Evolutionary conservation across 768 basidiomycete species (phyloP), one percentile per base, ranked within the genome.

Genomic region (Cubamyces sp.): DNA sequence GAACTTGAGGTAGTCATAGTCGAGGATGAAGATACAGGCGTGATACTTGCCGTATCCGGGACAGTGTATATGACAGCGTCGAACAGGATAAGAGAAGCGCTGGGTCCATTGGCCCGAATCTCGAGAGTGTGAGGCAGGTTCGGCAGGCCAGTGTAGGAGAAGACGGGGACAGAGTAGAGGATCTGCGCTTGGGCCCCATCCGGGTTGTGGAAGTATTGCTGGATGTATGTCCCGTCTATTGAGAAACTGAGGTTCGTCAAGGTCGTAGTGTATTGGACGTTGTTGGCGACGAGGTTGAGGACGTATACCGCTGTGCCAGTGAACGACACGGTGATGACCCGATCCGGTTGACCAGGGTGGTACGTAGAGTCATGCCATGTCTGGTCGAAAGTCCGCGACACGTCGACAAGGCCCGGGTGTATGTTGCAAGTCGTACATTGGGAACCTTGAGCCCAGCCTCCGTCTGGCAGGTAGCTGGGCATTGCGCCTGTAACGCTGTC

Each of bases 311-410:
- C 60, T 3, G 56, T 58, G 3, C 64, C 64, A 11, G 40, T 18
- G 54, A 57, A 57, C 0, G 39, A 37, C 6, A 56, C 60, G 3
- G 30, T 46, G 34, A 46, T 58, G 9, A 30, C 45, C 3, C 23
- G 50, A 6, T 47, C 45, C 4, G 56, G 11, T 8, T 54, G 47
- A 0, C 37, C 47, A 3, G 60, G 46, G 16, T 45, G 43, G 9
- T 55, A 57, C 12, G 65, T 66, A 11, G 54, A 25, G n/a, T 63
- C 65, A 30, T 60, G 61, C 65, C 65, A 66, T 18, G 65, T 55
- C 7, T 50, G 40, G 46, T 62, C 56, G 57, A 58, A 61, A 11
- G 28, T 19, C 6, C 51, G 43, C 9, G 12, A 16, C 5, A 54
- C 16, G 19, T 52, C 53, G 2, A 61, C 53, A 9, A 40, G 21